These are phyloP conservation scores for Chalciporus piperatoides DNA, from an alignment of 1,284 basidiomycete genomes.

Conservation along the genomic window DNA sequence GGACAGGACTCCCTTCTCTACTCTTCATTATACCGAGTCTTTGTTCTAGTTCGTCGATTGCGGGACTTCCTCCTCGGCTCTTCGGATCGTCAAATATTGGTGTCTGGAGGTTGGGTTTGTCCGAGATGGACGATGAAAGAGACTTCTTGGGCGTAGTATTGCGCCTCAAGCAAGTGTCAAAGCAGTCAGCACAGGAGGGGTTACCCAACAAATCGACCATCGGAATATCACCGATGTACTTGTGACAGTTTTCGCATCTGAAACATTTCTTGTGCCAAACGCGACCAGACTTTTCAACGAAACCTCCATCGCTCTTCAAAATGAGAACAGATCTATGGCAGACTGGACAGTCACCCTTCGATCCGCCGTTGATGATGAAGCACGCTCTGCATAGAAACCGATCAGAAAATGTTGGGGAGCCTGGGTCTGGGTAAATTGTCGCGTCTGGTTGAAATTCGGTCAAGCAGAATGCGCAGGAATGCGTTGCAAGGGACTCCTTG, in stretches of 20 bases:
- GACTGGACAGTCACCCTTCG: conserved; percentile 63
- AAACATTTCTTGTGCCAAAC: conserved; percentile 81
- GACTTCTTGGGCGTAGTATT: conserved; percentile 44
- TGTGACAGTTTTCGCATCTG: conserved; percentile 65
- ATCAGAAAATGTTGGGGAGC: conserved; percentile 35
- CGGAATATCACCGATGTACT: conserved; percentile 65
- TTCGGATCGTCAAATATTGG: conserved; percentile 37
- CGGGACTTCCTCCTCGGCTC: conserved; percentile 49
- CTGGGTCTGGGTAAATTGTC: conserved; percentile 77
- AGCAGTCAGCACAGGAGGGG: conserved; percentile 73
- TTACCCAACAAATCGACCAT: conserved; percentile 78
- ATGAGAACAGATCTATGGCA: conserved; percentile 68
- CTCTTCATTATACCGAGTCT: conserved; percentile 51
- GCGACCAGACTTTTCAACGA: conserved; percentile 61
- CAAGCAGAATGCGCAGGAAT: conserved; percentile 64
- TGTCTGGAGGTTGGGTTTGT: conserved; percentile 33
- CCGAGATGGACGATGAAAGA: conserved; percentile 27
- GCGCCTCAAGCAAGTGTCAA: conserved; percentile 65
- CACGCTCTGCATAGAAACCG: conserved; percentile 71
- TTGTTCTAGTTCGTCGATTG: conserved; percentile 54
- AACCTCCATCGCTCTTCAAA: conserved; percentile 71
- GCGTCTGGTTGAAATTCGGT: conserved; percentile 69
- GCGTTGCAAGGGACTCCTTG: conserved; percentile 63
- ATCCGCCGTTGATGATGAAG: conserved; percentile 66
- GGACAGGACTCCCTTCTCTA: conserved; percentile 59